Base-by-base conservation (phyloP, 1,284 basidiomycete genomes). In the Trichosporon sp. region DNA sequence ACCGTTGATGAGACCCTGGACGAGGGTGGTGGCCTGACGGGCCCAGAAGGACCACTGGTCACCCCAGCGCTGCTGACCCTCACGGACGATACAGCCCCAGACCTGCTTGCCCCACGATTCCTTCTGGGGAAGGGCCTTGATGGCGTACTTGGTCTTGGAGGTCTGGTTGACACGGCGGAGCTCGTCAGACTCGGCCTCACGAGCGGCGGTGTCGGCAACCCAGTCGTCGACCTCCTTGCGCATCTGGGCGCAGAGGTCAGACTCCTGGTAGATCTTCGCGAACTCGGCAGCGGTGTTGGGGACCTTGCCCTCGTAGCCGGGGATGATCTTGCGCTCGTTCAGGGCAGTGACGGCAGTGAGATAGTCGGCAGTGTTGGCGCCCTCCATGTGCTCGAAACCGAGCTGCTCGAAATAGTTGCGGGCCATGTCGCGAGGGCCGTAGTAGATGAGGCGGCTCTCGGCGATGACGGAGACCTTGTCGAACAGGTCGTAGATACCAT, bases 401-500 rank as follows among this genome's bases (percentile, higher is more conserved):
- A 95, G 85, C 40, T 85, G 83, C 77, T 92, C 90, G 75, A 94
- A 94, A 84, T 95, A 94, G 0, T 85, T 85, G 48, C 91, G 88
- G 1, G 93, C 94, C 73, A 91, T 88, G 83, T 81, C 79, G 0
- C 90, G 87, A 2, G 91, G 89, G 3, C 94, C 93, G 80, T 89
- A 93, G 86, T 90, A 96, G 11, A 93, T 90, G 78, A 92, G 89
- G 65, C 88, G 89, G 8, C 93, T 94, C 79, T 92, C 86, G 78
- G 93, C 89, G 69, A 96, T 87, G 40, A 96, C 88, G 75, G 64
- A 48, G n/a, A 74, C 65, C 70, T 74, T 74, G 71, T 91, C 89
- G 73, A 91, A 91, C 43, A 87, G 82, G 7, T 87, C 75, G 77
- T 81, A 84, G 70, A 84, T 81, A 2, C 80, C 79, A 73, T 91